These are phyloP conservation scores for Suhomyces bokatorum DNA, from an alignment of 1,139 yeast species.

Conservation along the genomic window DNA sequence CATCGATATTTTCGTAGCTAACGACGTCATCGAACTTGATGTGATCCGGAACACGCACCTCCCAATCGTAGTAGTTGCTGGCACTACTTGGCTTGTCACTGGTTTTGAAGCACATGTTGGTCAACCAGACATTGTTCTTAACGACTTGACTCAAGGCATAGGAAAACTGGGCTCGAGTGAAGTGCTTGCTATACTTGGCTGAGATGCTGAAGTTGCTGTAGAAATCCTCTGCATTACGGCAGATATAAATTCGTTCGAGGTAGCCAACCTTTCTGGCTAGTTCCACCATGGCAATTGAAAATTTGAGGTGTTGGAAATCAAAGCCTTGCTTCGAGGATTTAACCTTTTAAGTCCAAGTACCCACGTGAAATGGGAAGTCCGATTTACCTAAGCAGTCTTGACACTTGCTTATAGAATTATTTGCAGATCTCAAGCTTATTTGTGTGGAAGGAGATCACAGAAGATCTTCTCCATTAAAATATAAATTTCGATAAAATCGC, in stretches of 20 bases:
- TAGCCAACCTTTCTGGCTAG: slow-evolving; percentile 2
- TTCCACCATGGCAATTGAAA: background rate
- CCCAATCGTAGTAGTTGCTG: slow-evolving; percentile 16
- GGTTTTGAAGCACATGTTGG: slow-evolving; percentile 20
- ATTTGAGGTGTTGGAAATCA: background rate
- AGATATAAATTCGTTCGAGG: slow-evolving; percentile 22
- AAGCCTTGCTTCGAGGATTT: no score
- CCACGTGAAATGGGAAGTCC: no score
- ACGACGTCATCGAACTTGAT: slow-evolving; percentile 32
- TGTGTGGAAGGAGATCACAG: no score
- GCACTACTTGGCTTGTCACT: slow-evolving; percentile 15
- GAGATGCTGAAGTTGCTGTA: slow-evolving; percentile 33
- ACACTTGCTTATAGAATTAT: no score
- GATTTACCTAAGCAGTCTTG: no score
- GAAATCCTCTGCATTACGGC: slow-evolving; percentile 23
- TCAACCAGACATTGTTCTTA: slow-evolving; percentile 24
- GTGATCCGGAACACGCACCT: slow-evolving; percentile 19
- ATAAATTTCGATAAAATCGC: no score
- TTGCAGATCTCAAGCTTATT: no score
- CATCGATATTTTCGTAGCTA: slow-evolving; percentile 6
- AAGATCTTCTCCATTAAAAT: no score
- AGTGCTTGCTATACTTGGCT: slow-evolving; percentile 22
- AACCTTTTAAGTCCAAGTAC: no score
- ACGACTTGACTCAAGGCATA: slow-evolving; percentile 26
- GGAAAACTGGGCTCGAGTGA: slow-evolving; percentile 22